phyloP scores from a whole-genome alignment of 345 rosid genomes.

The Euphorbia peplus region DNA sequence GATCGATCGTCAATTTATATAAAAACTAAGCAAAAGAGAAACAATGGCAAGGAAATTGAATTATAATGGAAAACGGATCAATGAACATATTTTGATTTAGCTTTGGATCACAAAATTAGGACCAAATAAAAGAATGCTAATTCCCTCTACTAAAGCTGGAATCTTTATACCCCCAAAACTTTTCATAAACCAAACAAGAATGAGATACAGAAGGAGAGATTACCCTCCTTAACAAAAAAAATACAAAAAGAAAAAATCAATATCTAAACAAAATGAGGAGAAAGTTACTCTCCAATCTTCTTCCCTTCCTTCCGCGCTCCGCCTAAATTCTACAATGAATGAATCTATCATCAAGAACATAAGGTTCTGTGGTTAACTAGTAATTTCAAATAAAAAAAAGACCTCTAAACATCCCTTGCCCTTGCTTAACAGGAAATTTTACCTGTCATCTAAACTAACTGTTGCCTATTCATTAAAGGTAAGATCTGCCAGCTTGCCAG shows the following conservation, averaged over 20 bases:
- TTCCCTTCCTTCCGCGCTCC: background rate
- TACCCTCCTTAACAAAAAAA: background rate
- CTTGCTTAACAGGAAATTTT: background rate
- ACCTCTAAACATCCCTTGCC: background rate
- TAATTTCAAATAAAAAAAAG: background rate
- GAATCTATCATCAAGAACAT: background rate
- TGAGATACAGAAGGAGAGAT: background rate
- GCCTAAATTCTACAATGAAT: background rate
- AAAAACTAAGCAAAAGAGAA: background rate
- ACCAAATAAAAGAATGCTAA: background rate
- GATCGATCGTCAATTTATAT: background rate
- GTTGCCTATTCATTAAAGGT: conserved; percentile 4
- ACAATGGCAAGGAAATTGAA: background rate
- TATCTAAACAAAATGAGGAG: background rate
- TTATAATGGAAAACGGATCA: background rate
- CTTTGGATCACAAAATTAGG: background rate
- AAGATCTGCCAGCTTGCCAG: background rate
- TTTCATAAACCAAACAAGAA: background rate
- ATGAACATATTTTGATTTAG: background rate
- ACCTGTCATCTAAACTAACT: background rate
- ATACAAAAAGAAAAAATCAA: background rate
- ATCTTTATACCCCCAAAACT: background rate
- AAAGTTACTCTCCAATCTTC: background rate
- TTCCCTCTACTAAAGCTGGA: background rate
- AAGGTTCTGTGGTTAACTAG: background rate